These are phyloP conservation scores for Melastoma candidum DNA, from an alignment of 441 rosid genomes.

Conservation along the genomic window DNA sequence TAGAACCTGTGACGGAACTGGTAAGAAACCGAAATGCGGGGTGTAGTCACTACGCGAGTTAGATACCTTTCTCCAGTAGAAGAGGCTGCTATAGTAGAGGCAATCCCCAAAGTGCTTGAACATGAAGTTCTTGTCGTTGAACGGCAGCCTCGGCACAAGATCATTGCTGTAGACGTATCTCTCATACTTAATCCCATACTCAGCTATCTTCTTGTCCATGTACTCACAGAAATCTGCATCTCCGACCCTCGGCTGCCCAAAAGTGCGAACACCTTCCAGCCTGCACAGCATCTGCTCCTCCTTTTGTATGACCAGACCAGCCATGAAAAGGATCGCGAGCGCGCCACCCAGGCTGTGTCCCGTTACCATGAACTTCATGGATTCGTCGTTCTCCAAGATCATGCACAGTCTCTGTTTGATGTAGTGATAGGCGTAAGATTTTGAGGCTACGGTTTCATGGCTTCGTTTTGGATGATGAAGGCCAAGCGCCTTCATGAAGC, in stretches of 20 bases:
- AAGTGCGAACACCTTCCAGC: slow-evolving; percentile 49
- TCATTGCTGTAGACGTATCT: slow-evolving; percentile 60
- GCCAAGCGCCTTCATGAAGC: slow-evolving; percentile 77
- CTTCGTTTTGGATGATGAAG: slow-evolving; percentile 46
- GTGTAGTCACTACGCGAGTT: neutral
- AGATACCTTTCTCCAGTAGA: slow-evolving; percentile 42
- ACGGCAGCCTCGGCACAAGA: slow-evolving; percentile 63
- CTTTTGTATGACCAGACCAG: slow-evolving; percentile 35
- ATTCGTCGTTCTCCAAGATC: slow-evolving; percentile 20
- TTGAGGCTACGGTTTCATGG: slow-evolving; percentile 8
- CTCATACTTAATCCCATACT: slow-evolving; percentile 22
- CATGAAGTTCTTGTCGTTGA: slow-evolving; percentile 40
- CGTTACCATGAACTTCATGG: slow-evolving; percentile 29
- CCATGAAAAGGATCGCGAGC: slow-evolving; percentile 45
- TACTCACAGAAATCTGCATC: slow-evolving; percentile 34
- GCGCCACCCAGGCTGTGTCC: slow-evolving; percentile 76
- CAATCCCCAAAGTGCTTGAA: slow-evolving; percentile 71
- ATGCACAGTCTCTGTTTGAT: slow-evolving; percentile 35
- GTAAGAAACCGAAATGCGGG: neutral
- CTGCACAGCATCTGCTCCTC: slow-evolving; percentile 39
- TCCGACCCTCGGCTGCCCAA: slow-evolving; percentile 76
- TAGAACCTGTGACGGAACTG: slow-evolving; percentile 27
- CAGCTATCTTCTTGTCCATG: slow-evolving; percentile 31
- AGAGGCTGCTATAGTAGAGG: slow-evolving; percentile 30
- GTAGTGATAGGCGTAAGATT: slow-evolving; percentile 43